Evolutionary conservation across 768 basidiomycete species (phyloP).

Genomic region (Mycena pura): DNA sequence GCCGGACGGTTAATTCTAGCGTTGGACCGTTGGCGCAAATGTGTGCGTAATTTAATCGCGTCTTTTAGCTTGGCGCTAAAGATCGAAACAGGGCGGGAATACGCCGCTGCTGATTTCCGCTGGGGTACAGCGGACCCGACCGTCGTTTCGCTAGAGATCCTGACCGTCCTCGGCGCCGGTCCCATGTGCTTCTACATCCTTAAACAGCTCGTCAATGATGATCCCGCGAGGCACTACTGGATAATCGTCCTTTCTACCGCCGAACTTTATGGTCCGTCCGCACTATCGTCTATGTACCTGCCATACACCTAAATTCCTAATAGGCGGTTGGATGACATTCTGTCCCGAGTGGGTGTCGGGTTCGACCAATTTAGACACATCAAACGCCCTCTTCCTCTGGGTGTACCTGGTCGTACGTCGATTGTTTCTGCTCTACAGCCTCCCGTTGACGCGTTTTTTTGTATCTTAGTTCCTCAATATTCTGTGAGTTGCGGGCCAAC

Average conservation of each 20-base stretch:
- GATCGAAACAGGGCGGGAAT: slow-evolving; percentile 70
- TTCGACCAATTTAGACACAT: slow-evolving; percentile 72
- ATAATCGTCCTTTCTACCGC: slow-evolving; percentile 77
- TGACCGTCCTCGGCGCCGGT: slow-evolving; percentile 82
- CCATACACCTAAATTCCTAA: background rate
- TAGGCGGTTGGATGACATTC: slow-evolving; percentile 82
- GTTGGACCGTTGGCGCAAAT: slow-evolving; percentile 73
- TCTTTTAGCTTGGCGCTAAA: background rate
- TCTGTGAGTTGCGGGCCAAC: slow-evolving; percentile 55
- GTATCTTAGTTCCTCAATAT: slow-evolving; percentile 76
- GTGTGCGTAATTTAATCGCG: slow-evolving; percentile 58
- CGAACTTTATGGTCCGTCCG: slow-evolving; percentile 78
- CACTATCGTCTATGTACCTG: background rate
- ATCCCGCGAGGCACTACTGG: slow-evolving; percentile 80
- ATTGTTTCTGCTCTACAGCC: background rate
- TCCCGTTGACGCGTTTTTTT: background rate
- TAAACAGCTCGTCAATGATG: slow-evolving; percentile 65
- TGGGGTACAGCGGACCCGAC: slow-evolving; percentile 85
- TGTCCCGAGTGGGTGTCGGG: slow-evolving; percentile 86
- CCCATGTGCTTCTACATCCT: slow-evolving; percentile 78
- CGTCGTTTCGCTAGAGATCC: slow-evolving; percentile 80
- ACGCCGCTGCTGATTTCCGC: slow-evolving; percentile 78
- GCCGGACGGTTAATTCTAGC: slow-evolving; percentile 73
- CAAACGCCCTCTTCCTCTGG: slow-evolving; percentile 76
- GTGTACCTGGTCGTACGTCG: slow-evolving; percentile 76